These are phyloP conservation scores for Thalassia testudinum DNA, from an alignment of 116 monocot genomes.

Conservation along the genomic window DNA sequence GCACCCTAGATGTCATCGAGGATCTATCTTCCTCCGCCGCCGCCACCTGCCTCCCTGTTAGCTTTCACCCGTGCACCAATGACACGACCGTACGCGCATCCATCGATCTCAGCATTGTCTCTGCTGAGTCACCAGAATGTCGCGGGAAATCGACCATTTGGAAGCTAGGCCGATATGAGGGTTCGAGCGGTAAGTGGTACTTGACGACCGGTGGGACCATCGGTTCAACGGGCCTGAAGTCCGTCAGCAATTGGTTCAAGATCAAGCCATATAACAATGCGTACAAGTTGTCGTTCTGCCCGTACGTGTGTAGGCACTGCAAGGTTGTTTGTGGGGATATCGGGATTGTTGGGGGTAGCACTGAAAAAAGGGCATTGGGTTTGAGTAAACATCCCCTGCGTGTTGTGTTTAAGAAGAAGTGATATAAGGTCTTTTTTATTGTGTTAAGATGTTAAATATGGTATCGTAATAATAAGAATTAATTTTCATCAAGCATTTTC, in stretches of 20 bases:
- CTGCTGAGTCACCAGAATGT: conserved; percentile 10
- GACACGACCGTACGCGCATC: conserved; percentile 11
- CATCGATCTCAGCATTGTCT: conserved; percentile 25
- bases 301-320: conserved; percentile 20
- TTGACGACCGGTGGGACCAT: conserved; percentile 12
- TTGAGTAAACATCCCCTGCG: conserved; percentile 6
- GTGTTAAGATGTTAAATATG: too few relatives aligned
- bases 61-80: conserved; percentile 10
- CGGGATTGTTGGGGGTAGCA: conserved; percentile 14
- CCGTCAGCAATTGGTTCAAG: conserved; percentile 34
- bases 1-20: conserved; percentile 24
- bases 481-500: too few relatives aligned
- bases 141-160: conserved; percentile 17
- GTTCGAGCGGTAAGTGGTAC: conserved; percentile 1
- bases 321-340: conserved; percentile 28
- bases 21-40: background rate
- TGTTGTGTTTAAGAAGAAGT: conserved; percentile 20
- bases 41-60: conserved; percentile 8
- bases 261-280: conserved; percentile 17
- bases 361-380: conserved; percentile 14
- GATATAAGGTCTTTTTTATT: too few relatives aligned
- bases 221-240: conserved; percentile 13
- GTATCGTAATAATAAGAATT: too few relatives aligned
- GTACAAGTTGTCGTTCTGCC: conserved; percentile 37
- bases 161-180: conserved; percentile 12